Base-by-base conservation (phyloP, 2,329 filamentous ascomycete genomes). In the Penicillium expansum region DNA sequence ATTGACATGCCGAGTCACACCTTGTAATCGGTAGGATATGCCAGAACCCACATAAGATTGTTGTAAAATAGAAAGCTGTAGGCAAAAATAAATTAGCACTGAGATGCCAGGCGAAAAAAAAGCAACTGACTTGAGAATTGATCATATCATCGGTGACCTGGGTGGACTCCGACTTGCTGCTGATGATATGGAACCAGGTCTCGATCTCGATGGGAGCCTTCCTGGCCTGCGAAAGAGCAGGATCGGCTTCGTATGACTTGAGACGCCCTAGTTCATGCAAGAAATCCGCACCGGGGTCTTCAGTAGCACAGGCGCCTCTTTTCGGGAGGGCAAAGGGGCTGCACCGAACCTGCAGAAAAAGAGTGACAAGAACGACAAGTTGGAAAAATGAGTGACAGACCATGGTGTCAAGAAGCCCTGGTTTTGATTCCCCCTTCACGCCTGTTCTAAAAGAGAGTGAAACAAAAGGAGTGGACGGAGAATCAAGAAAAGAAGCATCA, bases 1-100 rank as follows among this genome's bases (percentile, higher is more conserved):
- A 71, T 84, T 84, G 56, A 77, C 72, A 35, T 76, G 82, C 62
- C 77, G 81, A 24, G 77, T 79, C 30, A 80, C 74, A 56, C 79
- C 77, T 52, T 73, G 63, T 10, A 85, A 74, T 30, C 71, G 75
- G 74, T 83, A 86, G 9, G 67, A 69, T 62, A 86, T 81, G 56
- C 75, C 74, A 4, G 73, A 66, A 48, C 73, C 69, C 39, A 63
- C 58, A 71, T 82, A 82, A 39, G 77, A 72, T 35, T 74, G 70
- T 72, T 82, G 82, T 9, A 78, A 65, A 39, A 73, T 72, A 10
- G 64, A 64, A 52, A 74, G 45, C 73, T 75, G 50, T 14, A 18
- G 6, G 35, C 11, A n/a, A n/a, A 5, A 16, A 16, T 22, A 41
- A 16, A 43, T 29, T 8, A 22, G 35, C 11, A 29, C 33, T 42